phyloP scores from a whole-genome alignment of 192 early-diverging fungal genomes.

The Haplosporangium gracile region DNA sequence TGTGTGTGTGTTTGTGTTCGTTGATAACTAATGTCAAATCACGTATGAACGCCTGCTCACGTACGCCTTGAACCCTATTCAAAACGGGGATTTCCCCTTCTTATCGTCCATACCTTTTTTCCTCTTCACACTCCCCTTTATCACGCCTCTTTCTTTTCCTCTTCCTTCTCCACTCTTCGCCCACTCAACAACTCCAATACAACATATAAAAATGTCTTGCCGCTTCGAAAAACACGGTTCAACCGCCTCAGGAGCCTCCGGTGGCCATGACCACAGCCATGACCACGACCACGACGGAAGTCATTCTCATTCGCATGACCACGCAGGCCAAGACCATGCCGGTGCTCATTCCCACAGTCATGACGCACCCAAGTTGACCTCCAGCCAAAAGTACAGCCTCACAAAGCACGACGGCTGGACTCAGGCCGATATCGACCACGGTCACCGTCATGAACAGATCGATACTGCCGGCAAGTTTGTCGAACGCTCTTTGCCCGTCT shows the following conservation, averaged over 20 bases:
- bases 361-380: slow-evolving; percentile 65
- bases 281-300: slow-evolving; percentile 58
- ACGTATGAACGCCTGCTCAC: background rate
- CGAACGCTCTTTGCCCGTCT: slow-evolving; percentile 80
- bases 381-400: slow-evolving; percentile 50
- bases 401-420: slow-evolving; percentile 55
- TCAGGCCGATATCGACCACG: slow-evolving; percentile 74
- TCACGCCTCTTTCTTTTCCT: too few relatives aligned
- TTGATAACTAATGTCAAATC: too few relatives aligned
- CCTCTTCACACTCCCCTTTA: too few relatives aligned
- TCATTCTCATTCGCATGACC: slow-evolving; percentile 72
- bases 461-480: slow-evolving; percentile 88
- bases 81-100: too few relatives aligned
- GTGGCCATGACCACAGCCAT: slow-evolving; percentile 34
- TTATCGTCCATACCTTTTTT: background rate
- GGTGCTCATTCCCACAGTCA: slow-evolving; percentile 75
- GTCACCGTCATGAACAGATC: slow-evolving; percentile 92
- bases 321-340: slow-evolving; percentile 44
- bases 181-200: background rate
- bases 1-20: too few relatives aligned
- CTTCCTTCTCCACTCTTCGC: background rate
- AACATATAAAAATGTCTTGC: slow-evolving; percentile 48
- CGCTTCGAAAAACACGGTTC: slow-evolving; percentile 66
- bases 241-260: slow-evolving; percentile 20
- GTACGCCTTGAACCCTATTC: background rate